A percentile compares a stretch with the other conserved stretches of the same genome.
Conservation (phyloP, 345 rosid species). For the Boechera retrofracta region DNA sequence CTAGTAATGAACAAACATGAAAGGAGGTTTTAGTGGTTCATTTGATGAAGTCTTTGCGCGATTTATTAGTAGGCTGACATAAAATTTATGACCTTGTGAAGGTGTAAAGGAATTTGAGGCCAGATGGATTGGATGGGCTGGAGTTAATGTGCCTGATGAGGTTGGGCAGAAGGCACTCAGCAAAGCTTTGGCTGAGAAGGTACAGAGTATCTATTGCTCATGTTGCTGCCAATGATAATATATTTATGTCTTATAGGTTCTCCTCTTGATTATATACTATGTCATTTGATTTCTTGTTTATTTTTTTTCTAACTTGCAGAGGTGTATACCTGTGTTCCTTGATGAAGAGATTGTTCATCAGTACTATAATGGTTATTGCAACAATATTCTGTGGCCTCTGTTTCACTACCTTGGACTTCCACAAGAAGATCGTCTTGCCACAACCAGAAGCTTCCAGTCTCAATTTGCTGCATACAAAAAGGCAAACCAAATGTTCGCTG, state of each 20-base stretch:
- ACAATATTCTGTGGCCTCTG: constrained; percentile 98
- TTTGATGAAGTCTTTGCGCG: neutral
- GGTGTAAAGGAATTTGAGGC: constrained; percentile 99
- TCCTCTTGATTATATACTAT: neutral
- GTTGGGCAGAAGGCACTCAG: constrained; percentile 93
- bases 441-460: constrained; percentile 97
- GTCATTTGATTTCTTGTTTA: constrained; percentile 1
- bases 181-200: constrained; percentile 97
- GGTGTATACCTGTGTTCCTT: constrained; percentile 99
- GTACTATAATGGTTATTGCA: constrained; percentile 98
- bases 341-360: constrained; percentile 99
- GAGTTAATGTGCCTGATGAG: constrained; percentile 98
- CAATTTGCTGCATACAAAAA: constrained; percentile 96
- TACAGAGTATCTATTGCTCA: constrained; percentile 31
- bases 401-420: constrained; percentile 99
- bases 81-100: constrained; percentile 45
- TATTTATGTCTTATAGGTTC: neutral
- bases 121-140: constrained; percentile 99
- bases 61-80: constrained; percentile 22
- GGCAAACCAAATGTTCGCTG: constrained; percentile 99
- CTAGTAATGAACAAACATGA: neutral
- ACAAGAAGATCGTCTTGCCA: constrained; percentile 98
- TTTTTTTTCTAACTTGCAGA: constrained; percentile 50
- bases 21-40: neutral
- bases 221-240: constrained; percentile 21